Evolutionary conservation across 768 basidiomycete species (phyloP), one percentile per base, ranked within the genome.

Genomic region (Clitopilus passeckerianus): DNA sequence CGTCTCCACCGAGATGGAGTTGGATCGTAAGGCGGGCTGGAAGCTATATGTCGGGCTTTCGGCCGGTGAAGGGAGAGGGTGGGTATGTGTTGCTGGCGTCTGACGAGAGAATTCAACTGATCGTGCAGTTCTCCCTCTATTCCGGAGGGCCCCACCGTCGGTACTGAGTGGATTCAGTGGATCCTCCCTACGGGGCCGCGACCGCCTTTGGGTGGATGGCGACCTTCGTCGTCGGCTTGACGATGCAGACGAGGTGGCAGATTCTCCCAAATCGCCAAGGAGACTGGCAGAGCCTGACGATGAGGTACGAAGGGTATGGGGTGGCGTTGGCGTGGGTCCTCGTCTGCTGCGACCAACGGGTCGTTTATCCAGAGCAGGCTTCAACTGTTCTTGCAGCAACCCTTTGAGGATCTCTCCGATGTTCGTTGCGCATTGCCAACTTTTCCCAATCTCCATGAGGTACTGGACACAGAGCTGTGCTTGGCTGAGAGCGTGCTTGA

Each of bases 361-460:
- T 58, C 70, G 69, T 22, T 70, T 69, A 54, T 79, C 72, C n/a
- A 80, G 64, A 6, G 74, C 64, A 2, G 78, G 77, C 57, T 71
- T 75, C 24, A 80, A 65, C 59, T 79, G 76, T 46, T 81, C 76
- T 33, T 75, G 67, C 56, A 79, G 61, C 9, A 84, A 71, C 9
- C 71, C 68, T n/a, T 71, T 68, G 56, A 85, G 70, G 43, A 83
- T 84, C 14, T 72, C 75, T 1, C 76, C 77, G 56, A 81, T 80
- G 62, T 77, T 78, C 4, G 70, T 75, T 1, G 83, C 82, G 60
- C 82, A 81, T 54, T 80, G 76, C 79, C 82, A 86, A 1, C 80
- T 80, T 58, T 72, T 71, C 0, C 82, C 84, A 33, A 82, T 80
- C 67, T 83, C 81, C n/a, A 70, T 67, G 0, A 87, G 74, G 64